Evolutionary conservation across 148 eudicot species (phyloP), one percentile per base, ranked within the genome.

Genomic region (Vaccinium myrtillus): DNA sequence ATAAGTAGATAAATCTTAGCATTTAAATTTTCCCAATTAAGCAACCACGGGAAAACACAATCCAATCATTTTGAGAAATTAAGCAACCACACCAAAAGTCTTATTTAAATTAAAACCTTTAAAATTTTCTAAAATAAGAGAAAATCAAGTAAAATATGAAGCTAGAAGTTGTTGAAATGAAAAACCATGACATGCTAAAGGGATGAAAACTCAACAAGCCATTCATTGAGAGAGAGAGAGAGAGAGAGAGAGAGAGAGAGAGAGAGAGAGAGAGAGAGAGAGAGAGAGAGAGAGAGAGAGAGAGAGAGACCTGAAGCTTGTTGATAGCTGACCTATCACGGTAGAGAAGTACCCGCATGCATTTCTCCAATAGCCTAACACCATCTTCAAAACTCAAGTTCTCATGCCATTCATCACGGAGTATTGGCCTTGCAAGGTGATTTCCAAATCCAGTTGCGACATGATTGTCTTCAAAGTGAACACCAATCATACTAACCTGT

Each of bases 401-500:
- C 74, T 69, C 74, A 69, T 69, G 74, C 74, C 74, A 69, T 69
- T 27, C 74, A 27, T 69, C 74, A 27, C 39, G 74, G 39, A 69
- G 74, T 16, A 69, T 69, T 69, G 74, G 74, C 74, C 74, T 69
- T 5, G 74, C 74, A 69, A 69, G 74, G 16, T 69, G 74, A 69
- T 69, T 69, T 69, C 74, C 74, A 69, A 69, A 69, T 27, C 74
- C 74, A 69, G 74, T 69, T 4, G 95, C 97, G 23, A 94, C 89
- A 86, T 95, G 94, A 85, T 94, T 86, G 83, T 95, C 97, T 88
- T 91, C 91, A 79, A 92, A 95, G 88, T 95, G 97, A 46, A 94
- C 98, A 78, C 97, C 94, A 83, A 95, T 94, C 98, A 95, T 95
- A 78, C 88, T 94, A 36, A 95, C 95, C 97, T 95, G 61, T n/a